Base-by-base conservation (phyloP, 1,139 yeast genomes). In the Saccharomyces hybrid region DNA sequence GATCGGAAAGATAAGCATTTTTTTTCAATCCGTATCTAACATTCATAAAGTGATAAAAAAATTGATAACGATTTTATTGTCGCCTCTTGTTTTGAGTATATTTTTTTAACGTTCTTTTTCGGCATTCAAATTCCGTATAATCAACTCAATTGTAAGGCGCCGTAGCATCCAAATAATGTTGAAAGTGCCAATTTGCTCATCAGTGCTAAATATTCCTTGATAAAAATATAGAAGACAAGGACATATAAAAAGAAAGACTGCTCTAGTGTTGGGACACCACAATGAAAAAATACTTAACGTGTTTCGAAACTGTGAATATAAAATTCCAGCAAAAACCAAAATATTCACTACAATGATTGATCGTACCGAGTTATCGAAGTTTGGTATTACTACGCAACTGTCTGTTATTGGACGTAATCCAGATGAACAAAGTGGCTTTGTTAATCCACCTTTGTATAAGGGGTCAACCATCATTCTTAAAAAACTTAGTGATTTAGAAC, bases 401-500 rank as follows among this genome's bases (percentile, higher is more conserved):
- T 27, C 56, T 20, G 25, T 50, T 14, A 42, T 56, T 48, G 58
- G 58, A 14, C 55, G 56, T 4, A 28, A 56, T 27, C 48, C 58
- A 3, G 53, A 54, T 9, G 50, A 52, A 48, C 58, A 56, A 38
- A 31, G 27, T 9, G 58, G 58, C 2, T 56, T 56, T 26, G 42
- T 54, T 16, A 54, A 56, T 27, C 53, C 58, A 9, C 52, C 58
- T 1, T 32, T 56, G 41, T 56, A 56, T 31, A 56, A 50, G 26
- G 58, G 58, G 20, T 56, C 58, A 1, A 56, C 58, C 9, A 49
- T 56, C 28, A 56, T 56, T 11, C 55, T 54, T 41, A 54, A 49
- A 31, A 56, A 48, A 8, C 48, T 56, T 9, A 32, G 51, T 4
- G 47, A 48, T 20, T 16, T 56, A 9, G 55, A 54, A 14, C 48